Evolutionary conservation across 768 basidiomycete genomes (phyloP).

Genomic region (Rhodotorula graminis): DNA sequence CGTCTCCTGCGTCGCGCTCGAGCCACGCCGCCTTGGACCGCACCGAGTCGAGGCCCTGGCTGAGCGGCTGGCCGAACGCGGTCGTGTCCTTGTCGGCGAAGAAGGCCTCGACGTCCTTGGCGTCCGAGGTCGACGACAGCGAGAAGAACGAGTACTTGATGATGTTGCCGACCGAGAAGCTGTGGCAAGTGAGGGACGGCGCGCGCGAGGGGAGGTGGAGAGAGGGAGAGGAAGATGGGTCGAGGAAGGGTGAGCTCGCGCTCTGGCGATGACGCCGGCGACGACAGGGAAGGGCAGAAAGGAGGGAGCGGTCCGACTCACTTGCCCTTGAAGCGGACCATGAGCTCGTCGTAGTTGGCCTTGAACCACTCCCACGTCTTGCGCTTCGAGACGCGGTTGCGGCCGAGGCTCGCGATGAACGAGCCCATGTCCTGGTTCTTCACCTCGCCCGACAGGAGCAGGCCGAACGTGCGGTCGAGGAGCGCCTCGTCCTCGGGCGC

Average conservation of each 20-base stretch:
- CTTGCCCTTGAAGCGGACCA: conserved; percentile 63
- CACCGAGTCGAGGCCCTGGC: conserved; percentile 67
- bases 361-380: conserved; percentile 61
- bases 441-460: conserved; percentile 54
- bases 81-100: conserved; percentile 63
- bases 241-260: neutral
- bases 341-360: conserved; percentile 39
- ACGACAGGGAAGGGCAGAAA: too few relatives aligned
- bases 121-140: conserved; percentile 66
- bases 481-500: conserved; percentile 58
- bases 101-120: conserved; percentile 60
- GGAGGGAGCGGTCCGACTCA: neutral
- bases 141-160: conserved; percentile 50
- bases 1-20: conserved; percentile 46
- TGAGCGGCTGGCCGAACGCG: conserved; percentile 63
- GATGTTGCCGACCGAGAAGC: conserved; percentile 53
- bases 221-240: too few relatives aligned
- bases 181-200: neutral
- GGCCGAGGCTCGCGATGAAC: conserved; percentile 60
- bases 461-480: conserved; percentile 45
- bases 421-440: conserved; percentile 58
- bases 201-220: too few relatives aligned
- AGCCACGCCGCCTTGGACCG: conserved; percentile 60
- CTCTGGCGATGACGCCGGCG: neutral
- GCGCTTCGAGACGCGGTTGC: conserved; percentile 58